Conservation (phyloP, 2,329 filamentous ascomycete genomes). For the Fusarium duplospermum region DNA sequence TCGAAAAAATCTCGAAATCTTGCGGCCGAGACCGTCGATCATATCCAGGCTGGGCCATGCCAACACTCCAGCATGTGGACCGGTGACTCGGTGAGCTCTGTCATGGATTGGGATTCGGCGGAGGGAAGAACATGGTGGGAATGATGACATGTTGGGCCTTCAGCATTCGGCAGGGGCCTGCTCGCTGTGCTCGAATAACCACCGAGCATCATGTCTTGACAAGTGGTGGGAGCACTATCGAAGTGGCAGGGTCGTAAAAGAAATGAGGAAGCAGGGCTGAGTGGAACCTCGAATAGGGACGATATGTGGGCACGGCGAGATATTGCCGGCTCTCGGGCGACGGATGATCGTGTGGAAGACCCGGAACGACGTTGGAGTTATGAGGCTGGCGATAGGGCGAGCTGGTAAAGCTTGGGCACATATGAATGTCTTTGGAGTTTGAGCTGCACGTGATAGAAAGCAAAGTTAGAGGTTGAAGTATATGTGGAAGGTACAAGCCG, state of each 20-base stretch:
- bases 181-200: background rate
- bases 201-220: background rate
- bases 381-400: background rate
- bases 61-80: constrained; percentile 26
- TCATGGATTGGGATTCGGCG: constrained; percentile 12
- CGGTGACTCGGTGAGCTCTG: constrained; percentile 31
- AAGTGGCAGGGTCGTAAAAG: background rate
- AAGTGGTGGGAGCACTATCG: background rate
- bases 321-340: background rate
- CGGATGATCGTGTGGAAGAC: background rate
- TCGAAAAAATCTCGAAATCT: constrained; percentile 6
- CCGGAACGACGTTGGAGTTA: background rate
- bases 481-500: background rate
- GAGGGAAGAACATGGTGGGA: constrained; percentile 7
- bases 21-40: constrained; percentile 32
- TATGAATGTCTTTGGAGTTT: background rate
- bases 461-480: constrained; percentile 5
- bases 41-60: constrained; percentile 29
- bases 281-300: constrained; percentile 2
- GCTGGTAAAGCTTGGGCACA: background rate
- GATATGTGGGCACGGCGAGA: background rate
- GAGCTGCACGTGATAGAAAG: constrained; percentile 11
- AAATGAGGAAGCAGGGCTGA: constrained; percentile 1
- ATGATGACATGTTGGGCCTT: constrained; percentile 8
- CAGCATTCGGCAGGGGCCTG: constrained; percentile 9